Conservation (phyloP, 176 grass and related monocot species). For the Poa annua region DNA sequence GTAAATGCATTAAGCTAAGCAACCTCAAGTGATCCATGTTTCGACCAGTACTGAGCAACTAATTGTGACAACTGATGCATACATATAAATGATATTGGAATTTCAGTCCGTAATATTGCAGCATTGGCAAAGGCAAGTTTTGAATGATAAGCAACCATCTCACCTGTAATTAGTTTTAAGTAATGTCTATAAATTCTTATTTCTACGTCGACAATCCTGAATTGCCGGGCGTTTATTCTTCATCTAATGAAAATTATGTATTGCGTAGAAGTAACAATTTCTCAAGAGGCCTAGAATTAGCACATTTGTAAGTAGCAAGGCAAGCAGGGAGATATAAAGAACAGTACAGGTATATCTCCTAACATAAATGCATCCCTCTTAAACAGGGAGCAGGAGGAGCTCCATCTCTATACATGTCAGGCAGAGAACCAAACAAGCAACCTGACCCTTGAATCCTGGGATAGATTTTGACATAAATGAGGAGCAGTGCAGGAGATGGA, state of each 20-base stretch:
- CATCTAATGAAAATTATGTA: neutral
- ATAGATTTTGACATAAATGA: slow-evolving; percentile 46
- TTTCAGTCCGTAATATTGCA: neutral
- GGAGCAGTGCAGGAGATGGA: slow-evolving; percentile 52
- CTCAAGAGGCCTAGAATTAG: neutral
- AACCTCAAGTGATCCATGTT: neutral
- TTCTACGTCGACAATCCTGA: neutral
- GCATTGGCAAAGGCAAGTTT: slow-evolving; percentile 8
- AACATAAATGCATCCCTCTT: slow-evolving; percentile 30
- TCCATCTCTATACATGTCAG: slow-evolving; percentile 47
- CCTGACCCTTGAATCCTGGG: slow-evolving; percentile 42
- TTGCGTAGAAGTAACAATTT: neutral
- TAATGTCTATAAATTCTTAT: neutral
- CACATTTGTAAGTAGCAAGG: neutral
- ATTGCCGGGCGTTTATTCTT: neutral
- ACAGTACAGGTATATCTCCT: slow-evolving; percentile 1
- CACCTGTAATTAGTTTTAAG: neutral
- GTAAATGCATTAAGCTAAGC: neutral
- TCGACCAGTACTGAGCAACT: neutral
- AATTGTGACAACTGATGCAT: neutral
- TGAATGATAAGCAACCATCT: neutral
- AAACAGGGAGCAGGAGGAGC: slow-evolving; percentile 45
- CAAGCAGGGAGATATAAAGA: slow-evolving; percentile 33
- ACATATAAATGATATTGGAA: neutral
- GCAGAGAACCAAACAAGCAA: slow-evolving; percentile 38